Percentiles rank a stretch among this genome's conserved stretches.
Evolutionary conservation across 371 early-diverging fungal genomes (phyloP).

Genomic region (Mortierella sp.): DNA sequence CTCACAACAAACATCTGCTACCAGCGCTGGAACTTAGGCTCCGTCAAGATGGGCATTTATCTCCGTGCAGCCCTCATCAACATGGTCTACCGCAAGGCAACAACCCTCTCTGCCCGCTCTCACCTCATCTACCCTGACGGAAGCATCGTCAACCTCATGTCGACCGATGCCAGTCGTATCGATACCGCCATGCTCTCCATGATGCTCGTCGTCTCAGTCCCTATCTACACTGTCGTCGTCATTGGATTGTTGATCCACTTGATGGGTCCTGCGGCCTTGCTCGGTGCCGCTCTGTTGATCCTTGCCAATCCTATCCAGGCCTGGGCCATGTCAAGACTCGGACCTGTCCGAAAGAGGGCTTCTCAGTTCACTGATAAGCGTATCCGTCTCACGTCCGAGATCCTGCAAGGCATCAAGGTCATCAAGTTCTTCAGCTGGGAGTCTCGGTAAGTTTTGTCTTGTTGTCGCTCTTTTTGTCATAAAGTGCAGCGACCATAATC

Average conservation of each 20-base stretch:
- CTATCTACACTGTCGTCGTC: constrained; percentile 61
- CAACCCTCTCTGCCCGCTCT: constrained; percentile 39
- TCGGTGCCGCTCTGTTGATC: constrained; percentile 64
- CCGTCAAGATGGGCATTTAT: constrained; percentile 61
- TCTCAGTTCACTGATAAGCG: constrained; percentile 57
- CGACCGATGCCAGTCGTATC: constrained; percentile 78
- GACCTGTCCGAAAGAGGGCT: constrained; percentile 56
- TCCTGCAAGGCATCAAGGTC: constrained; percentile 60
- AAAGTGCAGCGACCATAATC: neutral
- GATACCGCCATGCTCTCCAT: constrained; percentile 62
- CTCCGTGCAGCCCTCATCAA: constrained; percentile 67
- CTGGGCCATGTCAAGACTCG: constrained; percentile 48
- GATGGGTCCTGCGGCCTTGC: constrained; percentile 68
- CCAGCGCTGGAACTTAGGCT: constrained; percentile 55
- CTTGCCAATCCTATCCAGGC: constrained; percentile 55
- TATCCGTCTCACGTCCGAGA: constrained; percentile 60
- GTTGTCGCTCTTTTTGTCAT: neutral
- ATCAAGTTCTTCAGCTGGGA: constrained; percentile 75
- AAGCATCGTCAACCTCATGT: constrained; percentile 79
- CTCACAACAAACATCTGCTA: constrained; percentile 36
- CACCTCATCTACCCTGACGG: constrained; percentile 68
- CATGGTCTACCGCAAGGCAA: constrained; percentile 73
- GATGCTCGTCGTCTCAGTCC: constrained; percentile 61
- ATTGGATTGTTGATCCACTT: constrained; percentile 63
- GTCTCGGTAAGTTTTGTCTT: constrained; percentile 26